Evolutionary conservation across 2,329 filamentous ascomycete species (phyloP).

Genomic region (Apiospora sp.): DNA sequence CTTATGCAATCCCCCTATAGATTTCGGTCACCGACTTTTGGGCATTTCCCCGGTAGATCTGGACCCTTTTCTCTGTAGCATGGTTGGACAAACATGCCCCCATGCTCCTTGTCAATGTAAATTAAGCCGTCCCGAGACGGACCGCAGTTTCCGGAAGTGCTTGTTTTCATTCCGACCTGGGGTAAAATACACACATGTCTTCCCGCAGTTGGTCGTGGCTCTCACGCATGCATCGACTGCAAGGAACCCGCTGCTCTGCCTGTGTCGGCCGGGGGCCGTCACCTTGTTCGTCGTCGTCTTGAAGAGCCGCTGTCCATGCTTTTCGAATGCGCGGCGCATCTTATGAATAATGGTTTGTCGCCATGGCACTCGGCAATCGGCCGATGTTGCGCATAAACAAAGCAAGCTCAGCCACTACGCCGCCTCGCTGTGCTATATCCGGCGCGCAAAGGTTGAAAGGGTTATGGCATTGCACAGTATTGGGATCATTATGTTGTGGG

Average conservation of each 20-base stretch:
- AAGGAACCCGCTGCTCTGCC: not conserved
- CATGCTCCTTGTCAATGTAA: not conserved
- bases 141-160: not conserved
- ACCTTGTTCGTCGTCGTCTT: not conserved
- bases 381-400: not conserved
- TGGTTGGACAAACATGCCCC: not conserved
- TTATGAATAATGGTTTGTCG: not conserved
- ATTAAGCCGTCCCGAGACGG: not conserved
- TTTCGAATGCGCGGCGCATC: not conserved
- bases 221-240: not conserved
- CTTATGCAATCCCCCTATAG: not conserved
- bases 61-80: not conserved
- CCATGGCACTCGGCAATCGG: not conserved
- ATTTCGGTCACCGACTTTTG: slow-evolving; percentile 9
- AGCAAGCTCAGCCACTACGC: not conserved
- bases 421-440: not conserved
- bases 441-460: not conserved
- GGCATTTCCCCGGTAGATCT: not conserved
- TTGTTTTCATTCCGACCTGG: not conserved
- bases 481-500: not conserved
- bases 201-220: not conserved
- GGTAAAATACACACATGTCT: not conserved
- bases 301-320: not conserved
- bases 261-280: not conserved
- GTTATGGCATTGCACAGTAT: not conserved